A percentile compares a stretch with the other conserved stretches of the same genome.
Evolutionary conservation across 257 asterid genomes (phyloP).

Genomic region (Parsonsia alboflavescens): DNA sequence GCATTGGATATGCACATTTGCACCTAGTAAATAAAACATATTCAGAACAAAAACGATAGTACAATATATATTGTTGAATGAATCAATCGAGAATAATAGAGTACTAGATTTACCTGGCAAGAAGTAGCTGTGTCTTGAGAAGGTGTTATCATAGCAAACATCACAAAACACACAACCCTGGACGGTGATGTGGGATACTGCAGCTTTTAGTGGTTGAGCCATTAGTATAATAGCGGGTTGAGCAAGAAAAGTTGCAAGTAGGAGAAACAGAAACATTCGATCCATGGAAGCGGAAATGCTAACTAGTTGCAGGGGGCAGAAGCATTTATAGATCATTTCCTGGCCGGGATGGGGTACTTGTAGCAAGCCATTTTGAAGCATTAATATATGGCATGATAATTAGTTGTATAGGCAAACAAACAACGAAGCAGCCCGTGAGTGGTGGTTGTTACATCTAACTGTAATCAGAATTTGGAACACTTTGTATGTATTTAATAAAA

Average conservation of each 20-base stretch:
- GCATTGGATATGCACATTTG: conserved; percentile 28
- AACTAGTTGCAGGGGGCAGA: neutral
- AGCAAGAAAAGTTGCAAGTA: conserved; percentile 15
- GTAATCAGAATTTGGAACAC: conserved; percentile 8
- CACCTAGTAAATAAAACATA: conserved; percentile 17
- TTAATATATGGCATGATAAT: conserved; percentile 12
- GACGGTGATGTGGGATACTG: conserved; percentile 31
- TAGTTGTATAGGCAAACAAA: conserved; percentile 11
- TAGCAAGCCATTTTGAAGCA: conserved; percentile 7
- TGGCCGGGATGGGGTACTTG: neutral
- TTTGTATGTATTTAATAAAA: neutral
- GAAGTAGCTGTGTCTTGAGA: conserved; percentile 45
- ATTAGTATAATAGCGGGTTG: conserved; percentile 10
- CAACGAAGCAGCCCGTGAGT: conserved; percentile 30
- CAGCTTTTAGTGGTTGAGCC: conserved; percentile 24
- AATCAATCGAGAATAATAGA: neutral
- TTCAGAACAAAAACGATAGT: neutral
- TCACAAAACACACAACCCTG: conserved; percentile 47
- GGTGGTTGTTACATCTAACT: conserved; percentile 31
- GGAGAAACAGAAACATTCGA: conserved; percentile 9
- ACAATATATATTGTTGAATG: neutral
- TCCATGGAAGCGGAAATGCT: conserved; percentile 8
- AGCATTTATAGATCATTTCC: conserved; percentile 9
- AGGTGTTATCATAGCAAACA: conserved; percentile 31
- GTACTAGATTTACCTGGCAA: conserved; percentile 26